Base-by-base conservation (phyloP, 805 yeast genomes). In the Naumovozyma castellii region DNA sequence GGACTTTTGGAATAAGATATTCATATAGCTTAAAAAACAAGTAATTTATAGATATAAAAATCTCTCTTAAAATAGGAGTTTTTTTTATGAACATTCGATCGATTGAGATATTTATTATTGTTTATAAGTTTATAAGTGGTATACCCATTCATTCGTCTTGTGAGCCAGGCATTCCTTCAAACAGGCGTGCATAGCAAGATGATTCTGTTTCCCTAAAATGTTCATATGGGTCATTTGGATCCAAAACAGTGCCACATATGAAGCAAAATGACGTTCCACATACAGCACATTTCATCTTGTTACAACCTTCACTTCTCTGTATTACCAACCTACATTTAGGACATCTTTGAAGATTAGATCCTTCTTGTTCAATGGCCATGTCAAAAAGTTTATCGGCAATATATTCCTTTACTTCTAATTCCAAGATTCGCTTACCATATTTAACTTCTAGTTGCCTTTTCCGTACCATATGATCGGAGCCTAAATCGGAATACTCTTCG, bases 301-400 rank as follows among this genome's bases (percentile, higher is more conserved):
- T 78, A 53, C 84, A 78, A 4, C 84, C 85, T 46, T 76, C 82
- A 18, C 69, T 60, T 42, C 75, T 67, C 43, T 75, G 75, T 4
- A 75, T 69, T 5, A 68, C 68, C 2, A 68, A 49, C 13, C 56
- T 53, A 49, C 84, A 78, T 3, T 56, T 54, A 0, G 84, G 84
- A 45, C 84, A 78, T 38, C 64, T 54, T 16, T 64, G 66, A 39
- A 72, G 56, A 22, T 67, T 68, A 1, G 67, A 62, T 2, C 62
- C 63, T n/a, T 64, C 67, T 8, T 66, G 64, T 10, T 46, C 49
- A 9, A 77, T 53, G 37, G 75, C 58, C 28, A 66, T 62, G 32
- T 68, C 64, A 47, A 78, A 68, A 18, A 71, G 45, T 42, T 58
- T 53, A 37, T 76, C 79, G 39, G 80, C 68, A 5, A 62, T 33